These are phyloP conservation scores for Chaetomidium leptoderma DNA, from an alignment of 495 filamentous ascomycete species.

Conservation along the genomic window DNA sequence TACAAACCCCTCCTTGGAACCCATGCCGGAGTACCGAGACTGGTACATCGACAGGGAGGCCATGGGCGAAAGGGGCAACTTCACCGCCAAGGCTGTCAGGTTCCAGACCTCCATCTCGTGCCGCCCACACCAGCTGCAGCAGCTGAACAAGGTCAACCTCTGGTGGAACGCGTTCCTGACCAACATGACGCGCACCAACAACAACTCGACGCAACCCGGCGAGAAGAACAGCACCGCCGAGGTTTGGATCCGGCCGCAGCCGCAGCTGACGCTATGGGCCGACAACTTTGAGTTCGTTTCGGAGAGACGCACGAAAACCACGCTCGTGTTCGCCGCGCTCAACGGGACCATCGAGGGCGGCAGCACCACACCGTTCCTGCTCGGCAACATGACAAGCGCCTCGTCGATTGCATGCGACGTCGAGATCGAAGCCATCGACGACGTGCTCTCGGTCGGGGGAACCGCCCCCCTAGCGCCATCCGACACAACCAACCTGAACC, in stretches of 20 bases:
- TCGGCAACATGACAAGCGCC: slow-evolving; percentile 18
- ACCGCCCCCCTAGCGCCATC: not conserved
- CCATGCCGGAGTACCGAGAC: slow-evolving; percentile 25
- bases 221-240: slow-evolving; percentile 21
- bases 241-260: slow-evolving; percentile 22
- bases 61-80: slow-evolving; percentile 20
- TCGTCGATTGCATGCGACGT: slow-evolving; percentile 29
- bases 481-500: not conserved
- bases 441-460: slow-evolving; percentile 20
- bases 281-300: slow-evolving; percentile 27
- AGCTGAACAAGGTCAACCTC: slow-evolving; percentile 18
- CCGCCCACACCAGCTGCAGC: slow-evolving; percentile 15
- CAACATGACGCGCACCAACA: slow-evolving; percentile 27
- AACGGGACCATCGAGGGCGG: slow-evolving; percentile 33
- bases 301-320: slow-evolving; percentile 20
- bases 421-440: slow-evolving; percentile 23
- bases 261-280: slow-evolving; percentile 27
- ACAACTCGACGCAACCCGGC: slow-evolving; percentile 1
- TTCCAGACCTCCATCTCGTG: slow-evolving; percentile 26
- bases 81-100: slow-evolving; percentile 25
- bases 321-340: slow-evolving; percentile 31
- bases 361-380: not conserved
- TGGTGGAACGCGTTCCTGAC: slow-evolving; percentile 29
- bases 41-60: slow-evolving; percentile 31
- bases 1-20: slow-evolving; percentile 24